phyloP scores from a whole-genome alignment of 257 asterid genomes.

The Avicennia marina region DNA sequence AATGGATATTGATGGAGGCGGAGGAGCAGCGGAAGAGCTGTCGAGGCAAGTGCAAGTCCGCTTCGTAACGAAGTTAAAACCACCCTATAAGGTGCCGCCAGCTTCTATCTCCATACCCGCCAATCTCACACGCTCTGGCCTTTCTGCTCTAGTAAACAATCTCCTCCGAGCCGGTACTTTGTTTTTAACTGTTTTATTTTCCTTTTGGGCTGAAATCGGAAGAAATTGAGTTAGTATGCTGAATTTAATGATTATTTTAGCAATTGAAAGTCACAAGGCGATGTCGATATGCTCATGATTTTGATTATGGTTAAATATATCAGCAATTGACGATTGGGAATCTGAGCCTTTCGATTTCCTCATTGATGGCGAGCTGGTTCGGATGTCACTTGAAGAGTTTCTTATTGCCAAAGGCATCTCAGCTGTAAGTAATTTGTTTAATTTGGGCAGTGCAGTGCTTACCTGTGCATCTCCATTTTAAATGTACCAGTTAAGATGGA shows the following conservation, averaged over 20 bases:
- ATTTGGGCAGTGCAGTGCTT: not conserved
- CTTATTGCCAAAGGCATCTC: conserved; percentile 90
- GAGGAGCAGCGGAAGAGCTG: conserved; percentile 35
- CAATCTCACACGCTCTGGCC: conserved; percentile 63
- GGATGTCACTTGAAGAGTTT: conserved; percentile 88
- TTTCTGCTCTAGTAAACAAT: conserved; percentile 62
- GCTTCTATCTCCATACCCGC: conserved; percentile 73
- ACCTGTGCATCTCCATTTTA: not conserved
- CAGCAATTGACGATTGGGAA: conserved; percentile 63
- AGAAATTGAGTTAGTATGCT: not conserved
- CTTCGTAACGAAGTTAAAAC: conserved; percentile 62
- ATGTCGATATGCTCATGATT: conserved; percentile 9
- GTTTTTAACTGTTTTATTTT: not conserved
- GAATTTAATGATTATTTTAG: not conserved
- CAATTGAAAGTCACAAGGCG: not conserved
- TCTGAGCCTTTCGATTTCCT: conserved; percentile 87
- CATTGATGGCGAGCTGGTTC: conserved; percentile 81
- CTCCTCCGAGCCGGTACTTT: conserved; percentile 53
- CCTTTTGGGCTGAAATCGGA: not conserved
- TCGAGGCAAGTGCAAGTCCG: conserved; percentile 68
- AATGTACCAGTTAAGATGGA: too few relatives aligned
- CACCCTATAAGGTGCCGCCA: conserved; percentile 46
- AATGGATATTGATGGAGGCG: conserved; percentile 50
- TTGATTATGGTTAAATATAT: conserved; percentile 4
- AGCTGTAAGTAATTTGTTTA: conserved; percentile 47